Evolutionary conservation across 2,329 filamentous ascomycete species (phyloP), one percentile per base, ranked within the genome.

Genomic region (Xylaria sp.): DNA sequence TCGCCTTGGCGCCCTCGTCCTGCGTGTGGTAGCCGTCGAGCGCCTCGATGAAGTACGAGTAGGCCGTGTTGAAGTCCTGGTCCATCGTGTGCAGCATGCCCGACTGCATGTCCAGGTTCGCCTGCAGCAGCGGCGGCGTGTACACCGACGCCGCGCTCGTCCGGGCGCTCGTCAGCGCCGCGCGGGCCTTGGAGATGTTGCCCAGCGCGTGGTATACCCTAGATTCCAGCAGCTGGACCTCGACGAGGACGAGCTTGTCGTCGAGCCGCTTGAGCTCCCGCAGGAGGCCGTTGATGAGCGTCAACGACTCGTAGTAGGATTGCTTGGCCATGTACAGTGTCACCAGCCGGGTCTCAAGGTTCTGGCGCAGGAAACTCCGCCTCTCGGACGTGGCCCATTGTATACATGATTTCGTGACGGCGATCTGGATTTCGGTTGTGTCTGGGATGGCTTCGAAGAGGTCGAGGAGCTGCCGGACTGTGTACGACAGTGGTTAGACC

Each of bases 31-130:
- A 99, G 56, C 94, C 94, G 72, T 99, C 94, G 60, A 99, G 86
- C 2, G 95, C 94, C 78, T 99, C 94, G 74, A 99, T 97, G 75
- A 99, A 99, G 82, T 99, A 99, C 45, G 92, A 97, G 76, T 90
- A 99, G 45, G 94, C 91, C 21, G 94, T 99, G 79, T 95, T 97
- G 83, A 99, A 99, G 78, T 99, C 95, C 77, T 92, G 90, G 72
- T 99, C 94, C 76, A 99, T 95, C 20, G 94, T 94, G 74, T 99
- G 95, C 54, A 99, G 85, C 89, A 97, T 97, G 63, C 94, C 95
- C 61, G 91, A 96, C 80, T 99, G 94, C 94, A 99, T 97, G 71
- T 99, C 94, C 63, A 99, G 84, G 66, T 94, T 92, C 42, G 94
- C 94, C 78, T 99, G 95, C 54, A 99, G 83, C 63, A 96, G 81